Conservation (phyloP, 202 grass and related monocot genomes). For the Panicum virgatum region DNA sequence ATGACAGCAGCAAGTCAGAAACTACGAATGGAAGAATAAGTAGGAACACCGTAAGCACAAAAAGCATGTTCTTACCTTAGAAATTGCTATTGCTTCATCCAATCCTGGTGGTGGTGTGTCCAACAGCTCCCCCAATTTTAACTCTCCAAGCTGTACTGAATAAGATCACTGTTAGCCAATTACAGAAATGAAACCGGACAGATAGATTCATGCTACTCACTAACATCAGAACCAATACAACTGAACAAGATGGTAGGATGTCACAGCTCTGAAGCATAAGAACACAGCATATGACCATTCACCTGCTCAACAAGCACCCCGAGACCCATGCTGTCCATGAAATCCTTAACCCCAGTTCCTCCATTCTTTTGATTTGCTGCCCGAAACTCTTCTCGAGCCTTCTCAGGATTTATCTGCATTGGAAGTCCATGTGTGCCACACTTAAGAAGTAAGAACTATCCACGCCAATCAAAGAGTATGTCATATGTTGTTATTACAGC, state of each 20-base stretch:
- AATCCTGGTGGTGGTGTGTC: slow-evolving; percentile 90
- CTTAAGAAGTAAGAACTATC: slow-evolving; percentile 11
- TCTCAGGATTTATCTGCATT: slow-evolving; percentile 92
- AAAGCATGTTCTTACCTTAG: slow-evolving; percentile 47
- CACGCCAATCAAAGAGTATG: neutral
- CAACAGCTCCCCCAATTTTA: slow-evolving; percentile 89
- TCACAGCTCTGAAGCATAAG: neutral
- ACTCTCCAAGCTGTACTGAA: slow-evolving; percentile 77
- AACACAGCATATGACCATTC: neutral
- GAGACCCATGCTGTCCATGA: slow-evolving; percentile 97
- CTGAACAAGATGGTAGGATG: neutral
- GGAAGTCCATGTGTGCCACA: neutral
- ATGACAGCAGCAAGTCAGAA: slow-evolving; percentile 26
- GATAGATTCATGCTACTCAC: neutral
- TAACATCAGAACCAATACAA: slow-evolving; percentile 7
- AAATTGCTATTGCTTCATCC: slow-evolving; percentile 99
- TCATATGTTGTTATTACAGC: neutral
- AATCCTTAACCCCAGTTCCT: slow-evolving; percentile 86
- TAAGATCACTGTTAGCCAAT: slow-evolving; percentile 16
- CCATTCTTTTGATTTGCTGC: slow-evolving; percentile 72
- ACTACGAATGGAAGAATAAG: neutral
- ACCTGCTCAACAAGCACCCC: slow-evolving; percentile 91
- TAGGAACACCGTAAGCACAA: neutral
- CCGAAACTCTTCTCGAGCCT: slow-evolving; percentile 83
- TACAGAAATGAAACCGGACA: slow-evolving; percentile 14